These are phyloP conservation scores for Gamarada debralockiae DNA, from an alignment of 495 filamentous ascomycete species.

Conservation along the genomic window DNA sequence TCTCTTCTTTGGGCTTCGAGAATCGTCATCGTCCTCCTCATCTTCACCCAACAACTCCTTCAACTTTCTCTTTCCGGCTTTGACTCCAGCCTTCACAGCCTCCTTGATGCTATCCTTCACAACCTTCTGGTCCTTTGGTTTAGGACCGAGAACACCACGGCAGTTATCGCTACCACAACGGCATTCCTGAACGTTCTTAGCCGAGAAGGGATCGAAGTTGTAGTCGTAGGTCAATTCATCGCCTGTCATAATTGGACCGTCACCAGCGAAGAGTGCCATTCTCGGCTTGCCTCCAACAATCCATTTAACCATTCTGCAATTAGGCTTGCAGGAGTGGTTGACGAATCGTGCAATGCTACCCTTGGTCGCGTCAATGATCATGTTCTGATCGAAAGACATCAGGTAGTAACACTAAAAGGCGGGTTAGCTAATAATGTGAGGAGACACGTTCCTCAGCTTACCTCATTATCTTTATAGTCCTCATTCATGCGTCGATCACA, in stretches of 20 bases:
- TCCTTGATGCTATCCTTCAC: constrained; percentile 39
- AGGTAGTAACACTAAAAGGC: constrained; percentile 80
- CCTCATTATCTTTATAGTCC: constrained; percentile 87
- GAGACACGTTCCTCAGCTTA: constrained; percentile 35
- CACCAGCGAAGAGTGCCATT: constrained; percentile 95
- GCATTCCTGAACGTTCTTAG: constrained; percentile 80
- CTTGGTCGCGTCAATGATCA: constrained; percentile 96
- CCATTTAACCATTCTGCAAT: constrained; percentile 97
- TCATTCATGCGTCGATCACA: constrained; percentile 90
- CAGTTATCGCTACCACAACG: constrained; percentile 75
- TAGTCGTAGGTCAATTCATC: constrained; percentile 99
- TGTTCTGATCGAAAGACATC: constrained; percentile 97
- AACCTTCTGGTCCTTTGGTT: constrained; percentile 50
- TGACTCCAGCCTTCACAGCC: constrained; percentile 32
- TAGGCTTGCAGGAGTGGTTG: constrained; percentile 97
- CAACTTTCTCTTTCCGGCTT: constrained; percentile 36
- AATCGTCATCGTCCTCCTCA: constrained; percentile 22
- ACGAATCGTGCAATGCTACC: constrained; percentile 96
- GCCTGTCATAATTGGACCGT: constrained; percentile 82
- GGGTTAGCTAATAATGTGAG: constrained; percentile 12
- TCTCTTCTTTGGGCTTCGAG: constrained; percentile 33
- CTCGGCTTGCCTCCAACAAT: constrained; percentile 91
- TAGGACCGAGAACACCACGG: constrained; percentile 73
- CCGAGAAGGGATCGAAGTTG: constrained; percentile 90
- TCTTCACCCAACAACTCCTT: constrained; percentile 34